phyloP scores from a whole-genome alignment of 768 basidiomycete genomes.

The Auriscalpium vulgare region DNA sequence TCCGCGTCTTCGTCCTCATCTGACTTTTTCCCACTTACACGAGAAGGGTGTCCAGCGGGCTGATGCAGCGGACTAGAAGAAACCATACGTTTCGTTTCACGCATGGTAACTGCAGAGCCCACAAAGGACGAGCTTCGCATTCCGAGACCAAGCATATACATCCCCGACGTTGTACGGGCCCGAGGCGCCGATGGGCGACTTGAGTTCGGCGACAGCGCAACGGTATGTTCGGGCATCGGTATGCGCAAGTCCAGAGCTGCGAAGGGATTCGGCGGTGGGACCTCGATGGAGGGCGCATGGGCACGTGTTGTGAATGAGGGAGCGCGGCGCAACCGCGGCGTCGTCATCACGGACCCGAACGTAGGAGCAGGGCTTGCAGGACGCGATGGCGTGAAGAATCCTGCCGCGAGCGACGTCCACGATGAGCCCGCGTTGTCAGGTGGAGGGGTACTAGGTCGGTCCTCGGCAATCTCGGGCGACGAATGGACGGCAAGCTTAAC shows the following conservation, averaged over 20 bases:
- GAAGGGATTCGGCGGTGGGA: slow-evolving; percentile 27
- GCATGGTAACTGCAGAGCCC: neutral
- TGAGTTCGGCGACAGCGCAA: slow-evolving; percentile 6
- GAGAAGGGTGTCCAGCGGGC: neutral
- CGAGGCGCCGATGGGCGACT: slow-evolving; percentile 22
- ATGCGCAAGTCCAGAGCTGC: slow-evolving; percentile 43
- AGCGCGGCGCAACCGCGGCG: slow-evolving; percentile 46
- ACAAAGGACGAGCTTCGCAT: slow-evolving; percentile 30
- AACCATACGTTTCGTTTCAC: neutral
- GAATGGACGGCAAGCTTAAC: slow-evolving; percentile 56
- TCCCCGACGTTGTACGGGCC: slow-evolving; percentile 46
- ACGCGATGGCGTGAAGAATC: slow-evolving; percentile 36
- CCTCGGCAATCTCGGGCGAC: slow-evolving; percentile 16
- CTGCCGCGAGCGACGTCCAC: slow-evolving; percentile 50
- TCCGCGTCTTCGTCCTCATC: neutral
- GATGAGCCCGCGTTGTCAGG: slow-evolving; percentile 9
- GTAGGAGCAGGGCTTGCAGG: slow-evolving; percentile 42
- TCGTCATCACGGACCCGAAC: slow-evolving; percentile 67
- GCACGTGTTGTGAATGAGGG: slow-evolving; percentile 27
- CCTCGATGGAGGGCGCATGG: slow-evolving; percentile 15
- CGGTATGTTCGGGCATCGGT: slow-evolving; percentile 44
- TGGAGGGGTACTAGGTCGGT: slow-evolving; percentile 4
- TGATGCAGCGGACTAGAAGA: neutral
- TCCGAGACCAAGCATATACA: slow-evolving; percentile 59
- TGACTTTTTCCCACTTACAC: neutral